phyloP scores from a whole-genome alignment of 2,329 filamentous ascomycete species.

The Didymella sp. region DNA sequence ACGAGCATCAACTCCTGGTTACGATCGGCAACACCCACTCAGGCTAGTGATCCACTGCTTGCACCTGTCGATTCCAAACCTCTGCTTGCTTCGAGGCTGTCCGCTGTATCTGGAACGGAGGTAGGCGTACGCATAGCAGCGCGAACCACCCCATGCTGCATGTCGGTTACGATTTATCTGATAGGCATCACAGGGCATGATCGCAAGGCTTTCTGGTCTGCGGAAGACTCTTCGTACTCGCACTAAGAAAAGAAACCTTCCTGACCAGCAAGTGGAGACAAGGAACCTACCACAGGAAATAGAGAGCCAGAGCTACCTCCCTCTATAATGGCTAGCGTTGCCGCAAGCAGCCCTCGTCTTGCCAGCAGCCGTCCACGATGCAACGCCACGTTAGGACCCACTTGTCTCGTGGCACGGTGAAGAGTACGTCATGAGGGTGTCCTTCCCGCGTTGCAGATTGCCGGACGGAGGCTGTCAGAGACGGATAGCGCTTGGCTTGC shows the following conservation, averaged over 20 bases:
- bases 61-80: slow-evolving; percentile 1
- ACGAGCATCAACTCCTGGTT: slow-evolving; percentile 21
- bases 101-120: slow-evolving; percentile 6
- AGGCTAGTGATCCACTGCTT: slow-evolving; percentile 10
- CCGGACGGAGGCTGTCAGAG: slow-evolving; percentile 42
- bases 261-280: slow-evolving; percentile 21
- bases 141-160: too few relatives aligned
- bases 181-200: not conserved
- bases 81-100: slow-evolving; percentile 2
- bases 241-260: slow-evolving; percentile 18
- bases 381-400: slow-evolving; percentile 49
- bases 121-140: not conserved
- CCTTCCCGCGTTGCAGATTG: slow-evolving; percentile 45
- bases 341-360: slow-evolving; percentile 24
- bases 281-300: slow-evolving; percentile 25
- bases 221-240: slow-evolving; percentile 3
- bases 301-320: slow-evolving; percentile 22
- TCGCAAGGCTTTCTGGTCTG: not conserved
- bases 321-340: slow-evolving; percentile 20
- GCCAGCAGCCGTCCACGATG: slow-evolving; percentile 35
- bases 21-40: slow-evolving; percentile 27
- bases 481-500: slow-evolving; percentile 28
- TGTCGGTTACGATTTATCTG: not conserved
- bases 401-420: slow-evolving; percentile 44
- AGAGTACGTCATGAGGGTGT: slow-evolving; percentile 46